Conservation (phyloP, 345 rosid species). For the Physaria fendleri region DNA sequence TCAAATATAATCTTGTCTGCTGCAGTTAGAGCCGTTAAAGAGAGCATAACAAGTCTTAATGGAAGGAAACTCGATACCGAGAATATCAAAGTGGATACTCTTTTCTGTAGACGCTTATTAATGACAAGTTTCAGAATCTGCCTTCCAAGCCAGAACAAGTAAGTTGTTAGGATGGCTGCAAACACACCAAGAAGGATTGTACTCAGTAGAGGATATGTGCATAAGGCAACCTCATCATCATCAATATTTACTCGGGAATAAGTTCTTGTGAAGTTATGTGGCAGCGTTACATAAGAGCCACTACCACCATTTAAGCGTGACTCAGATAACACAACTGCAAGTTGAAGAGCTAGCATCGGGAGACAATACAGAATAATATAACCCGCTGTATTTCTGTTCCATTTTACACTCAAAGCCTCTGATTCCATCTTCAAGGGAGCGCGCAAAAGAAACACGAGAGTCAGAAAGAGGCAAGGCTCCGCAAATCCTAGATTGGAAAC, state of each 20-base stretch:
- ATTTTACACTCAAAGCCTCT: slow-evolving; percentile 56
- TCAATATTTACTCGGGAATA: slow-evolving; percentile 22
- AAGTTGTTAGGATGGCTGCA: slow-evolving; percentile 52
- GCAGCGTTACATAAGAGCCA: slow-evolving; percentile 40
- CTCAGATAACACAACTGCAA: slow-evolving; percentile 55
- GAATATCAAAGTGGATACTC: slow-evolving; percentile 75
- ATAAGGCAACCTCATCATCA: slow-evolving; percentile 42
- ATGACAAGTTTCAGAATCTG: slow-evolving; percentile 79
- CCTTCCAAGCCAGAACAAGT: slow-evolving; percentile 90
- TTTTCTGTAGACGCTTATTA: slow-evolving; percentile 84
- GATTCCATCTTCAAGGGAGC: slow-evolving; percentile 82
- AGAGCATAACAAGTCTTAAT: slow-evolving; percentile 73
- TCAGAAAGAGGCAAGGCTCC: slow-evolving; percentile 91
- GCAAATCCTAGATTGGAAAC: slow-evolving; percentile 91
- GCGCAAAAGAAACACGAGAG: slow-evolving; percentile 76
- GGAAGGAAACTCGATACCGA: slow-evolving; percentile 84
- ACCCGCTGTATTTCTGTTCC: slow-evolving; percentile 72
- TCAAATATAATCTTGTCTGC: slow-evolving; percentile 71
- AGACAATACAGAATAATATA: slow-evolving; percentile 65
- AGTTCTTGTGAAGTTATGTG: slow-evolving; percentile 61
- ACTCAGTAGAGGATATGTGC: slow-evolving; percentile 87
- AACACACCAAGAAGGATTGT: slow-evolving; percentile 82
- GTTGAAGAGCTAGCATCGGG: slow-evolving; percentile 82
- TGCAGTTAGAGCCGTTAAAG: slow-evolving; percentile 63
- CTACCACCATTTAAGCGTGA: slow-evolving; percentile 50